Conservation (phyloP, 2,329 filamentous ascomycete species). For the Fusarium nisikadoi region DNA sequence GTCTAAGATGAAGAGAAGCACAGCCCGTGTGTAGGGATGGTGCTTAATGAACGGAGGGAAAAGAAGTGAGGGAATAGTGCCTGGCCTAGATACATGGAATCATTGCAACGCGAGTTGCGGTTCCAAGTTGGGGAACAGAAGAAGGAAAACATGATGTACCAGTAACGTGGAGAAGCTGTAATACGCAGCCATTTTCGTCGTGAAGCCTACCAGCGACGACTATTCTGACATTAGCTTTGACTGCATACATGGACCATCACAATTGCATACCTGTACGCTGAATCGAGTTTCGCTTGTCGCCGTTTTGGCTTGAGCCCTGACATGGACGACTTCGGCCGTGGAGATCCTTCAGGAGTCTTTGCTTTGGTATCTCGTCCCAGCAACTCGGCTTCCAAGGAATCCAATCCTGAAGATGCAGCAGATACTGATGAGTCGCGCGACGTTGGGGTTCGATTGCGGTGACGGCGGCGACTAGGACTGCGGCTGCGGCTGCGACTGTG, state of each 20-base stretch:
- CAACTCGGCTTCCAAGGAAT: constrained; percentile 53
- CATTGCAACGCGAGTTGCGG: constrained; percentile 14
- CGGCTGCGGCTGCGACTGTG: constrained; percentile 6
- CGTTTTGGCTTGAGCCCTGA: constrained; percentile 44
- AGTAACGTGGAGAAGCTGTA: constrained; percentile 11
- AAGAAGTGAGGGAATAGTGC: constrained; percentile 26
- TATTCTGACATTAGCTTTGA: constrained; percentile 34
- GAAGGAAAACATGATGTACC: constrained; percentile 29
- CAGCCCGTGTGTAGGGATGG: background rate
- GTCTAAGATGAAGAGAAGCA: constrained; percentile 25
- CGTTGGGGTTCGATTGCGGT: constrained; percentile 37
- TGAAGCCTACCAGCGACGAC: constrained; percentile 50
- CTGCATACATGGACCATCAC: too few relatives aligned
- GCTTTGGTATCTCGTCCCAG: constrained; percentile 49
- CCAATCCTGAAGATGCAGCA: constrained; percentile 50
- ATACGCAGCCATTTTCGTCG: background rate
- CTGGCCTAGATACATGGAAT: constrained; percentile 35
- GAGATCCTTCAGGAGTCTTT: constrained; percentile 43
- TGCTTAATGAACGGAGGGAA: background rate
- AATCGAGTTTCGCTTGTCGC: constrained; percentile 50
- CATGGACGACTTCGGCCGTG: constrained; percentile 35
- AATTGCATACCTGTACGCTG: constrained; percentile 51
- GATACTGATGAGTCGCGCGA: constrained; percentile 48
- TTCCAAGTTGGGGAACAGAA: constrained; percentile 13
- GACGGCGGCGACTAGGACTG: constrained; percentile 15